Base-by-base conservation (phyloP, 345 rosid genomes). In the Citrus cavaleriei region DNA sequence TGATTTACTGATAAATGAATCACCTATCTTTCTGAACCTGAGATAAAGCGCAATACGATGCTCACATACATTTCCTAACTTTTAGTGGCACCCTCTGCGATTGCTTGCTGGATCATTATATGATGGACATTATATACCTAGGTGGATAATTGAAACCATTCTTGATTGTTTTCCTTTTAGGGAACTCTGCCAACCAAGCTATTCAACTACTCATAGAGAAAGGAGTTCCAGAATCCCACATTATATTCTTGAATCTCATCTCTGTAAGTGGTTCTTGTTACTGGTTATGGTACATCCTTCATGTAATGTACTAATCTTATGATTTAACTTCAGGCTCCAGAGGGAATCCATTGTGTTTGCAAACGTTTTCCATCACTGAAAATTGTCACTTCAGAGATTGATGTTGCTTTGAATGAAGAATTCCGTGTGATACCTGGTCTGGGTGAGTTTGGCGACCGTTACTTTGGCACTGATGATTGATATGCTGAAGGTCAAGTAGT, bases 381-480 rank as follows among this genome's bases (percentile, higher is more conserved):
- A 84, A 93, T 97, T 14, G 98, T 97, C 49, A 97, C 99, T 27
- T 97, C 98, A 3, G 99, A 97, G 86, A 97, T 97, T 64, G 98
- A 97, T 68, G 93, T 75, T 81, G 84, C 93, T 13, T 80, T 94
- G 75, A 94, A 97, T 65, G 91, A 93, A 78, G 99, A 94, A 77
- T 97, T 84, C 81, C 93, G 97, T 10, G 98, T 96, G 40, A 88
- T 97, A 83, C 99, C 99, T 13, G 99, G 99, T 27, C 78, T 97
- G 95, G 99, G 98, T 30, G 98, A 97, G 90, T 97, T 92, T 73
- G 99, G 99, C 1, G 99, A 97, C 84, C 97, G 98, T 10, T 97
- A 97, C 90, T 97, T 97, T 63, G 98, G 99, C 8, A 97, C 99
- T 9, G 98, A 97, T 77, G 98, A 97, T 82, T 95, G 83, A 86